Evolutionary conservation across 78 protist species (phyloP).

Genomic region (Dictyostelium citrinum): DNA sequence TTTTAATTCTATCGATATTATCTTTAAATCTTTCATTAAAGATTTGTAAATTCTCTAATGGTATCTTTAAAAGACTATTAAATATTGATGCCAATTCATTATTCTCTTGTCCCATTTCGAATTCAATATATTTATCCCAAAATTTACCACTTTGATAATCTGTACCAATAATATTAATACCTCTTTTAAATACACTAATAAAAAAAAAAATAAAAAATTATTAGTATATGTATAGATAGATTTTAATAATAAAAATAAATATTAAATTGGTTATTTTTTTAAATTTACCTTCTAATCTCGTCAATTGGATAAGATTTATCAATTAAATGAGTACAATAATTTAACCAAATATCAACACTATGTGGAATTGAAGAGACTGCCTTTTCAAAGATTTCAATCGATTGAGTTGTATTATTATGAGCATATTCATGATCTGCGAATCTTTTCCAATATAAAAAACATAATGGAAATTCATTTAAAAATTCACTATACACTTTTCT

Average conservation of each 20-base stretch:
- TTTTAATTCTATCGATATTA: not conserved
- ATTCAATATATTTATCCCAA: constrained; percentile 30
- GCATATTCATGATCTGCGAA: constrained; percentile 20
- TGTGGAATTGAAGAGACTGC: not conserved
- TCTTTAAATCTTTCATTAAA: constrained; percentile 21
- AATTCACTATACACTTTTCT: constrained; percentile 14
- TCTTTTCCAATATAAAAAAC: constrained; percentile 32
- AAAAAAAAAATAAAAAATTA: not conserved
- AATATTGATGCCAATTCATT: not conserved
- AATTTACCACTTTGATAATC: constrained; percentile 11
- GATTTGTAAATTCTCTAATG: constrained; percentile 11
- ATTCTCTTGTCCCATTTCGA: not conserved
- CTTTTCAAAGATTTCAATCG: not conserved
- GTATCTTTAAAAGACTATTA: constrained; percentile 15
- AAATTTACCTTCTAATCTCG: not conserved
- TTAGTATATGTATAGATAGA: too few species aligned
- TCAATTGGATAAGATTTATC: not conserved
- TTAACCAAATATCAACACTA: constrained; percentile 15
- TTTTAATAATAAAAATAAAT: too few species aligned
- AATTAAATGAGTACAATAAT: not conserved
- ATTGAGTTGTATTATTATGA: not conserved
- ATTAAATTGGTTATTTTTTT: too few species aligned
- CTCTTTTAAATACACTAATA: constrained; percentile 17
- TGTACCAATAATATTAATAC: not conserved
- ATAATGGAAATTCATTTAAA: constrained; percentile 5